A percentile compares a stretch with the other conserved stretches of the same genome.
These are phyloP conservation scores for maize (Zea mays) DNA, from an alignment of 176 grass and related monocot species.

Conservation along the genomic window DNA sequence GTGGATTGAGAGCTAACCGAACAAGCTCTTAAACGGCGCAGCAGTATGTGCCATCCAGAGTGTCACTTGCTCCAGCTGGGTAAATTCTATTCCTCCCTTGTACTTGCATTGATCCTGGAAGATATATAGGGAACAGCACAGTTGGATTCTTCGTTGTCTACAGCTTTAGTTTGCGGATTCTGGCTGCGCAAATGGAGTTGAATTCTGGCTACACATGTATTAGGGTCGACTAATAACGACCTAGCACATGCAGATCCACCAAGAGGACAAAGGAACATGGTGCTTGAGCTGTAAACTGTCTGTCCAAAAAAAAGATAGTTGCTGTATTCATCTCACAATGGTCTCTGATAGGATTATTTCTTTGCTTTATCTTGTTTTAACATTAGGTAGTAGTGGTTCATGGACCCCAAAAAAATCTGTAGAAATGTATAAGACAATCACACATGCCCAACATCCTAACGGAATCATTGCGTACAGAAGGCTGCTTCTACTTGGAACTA, in stretches of 20 bases:
- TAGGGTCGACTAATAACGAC: conserved; percentile 37
- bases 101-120: conserved; percentile 12
- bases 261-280: conserved; percentile 33
- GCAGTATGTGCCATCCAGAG: conserved; percentile 32
- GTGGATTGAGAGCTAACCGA: no score
- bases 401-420: neutral
- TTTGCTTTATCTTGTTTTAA: neutral
- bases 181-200: conserved; percentile 15
- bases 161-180: conserved; percentile 26
- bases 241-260: conserved; percentile 40
- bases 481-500: conserved; percentile 40
- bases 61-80: conserved; percentile 28
- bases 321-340: conserved; percentile 28
- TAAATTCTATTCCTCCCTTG: conserved; percentile 15
- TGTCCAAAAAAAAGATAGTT: neutral
- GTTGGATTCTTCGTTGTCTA: conserved; percentile 28
- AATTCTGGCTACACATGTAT: conserved; percentile 32
- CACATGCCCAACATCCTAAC: conserved; percentile 35
- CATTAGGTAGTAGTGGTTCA: conserved; percentile 19
- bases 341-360: neutral
- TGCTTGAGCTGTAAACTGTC: conserved; percentile 52
- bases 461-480: conserved; percentile 43
- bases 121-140: neutral
- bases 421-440: neutral
- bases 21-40: conserved; percentile 41